phyloP scores from a whole-genome alignment of 2,329 filamentous ascomycete genomes.

The Monosporascus sp. region DNA sequence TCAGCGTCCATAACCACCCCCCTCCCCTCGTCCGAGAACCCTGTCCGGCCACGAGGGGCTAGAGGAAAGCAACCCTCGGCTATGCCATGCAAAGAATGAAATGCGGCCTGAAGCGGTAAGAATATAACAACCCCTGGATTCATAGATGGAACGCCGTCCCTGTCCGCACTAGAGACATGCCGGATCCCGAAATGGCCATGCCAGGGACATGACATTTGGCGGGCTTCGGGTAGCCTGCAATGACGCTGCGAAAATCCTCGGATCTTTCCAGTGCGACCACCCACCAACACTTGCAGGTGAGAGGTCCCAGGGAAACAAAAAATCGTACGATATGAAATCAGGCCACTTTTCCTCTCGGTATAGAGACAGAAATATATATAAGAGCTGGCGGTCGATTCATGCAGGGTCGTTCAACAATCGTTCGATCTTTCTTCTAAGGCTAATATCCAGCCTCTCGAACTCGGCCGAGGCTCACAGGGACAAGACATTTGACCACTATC shows the following conservation, averaged over 20 bases:
- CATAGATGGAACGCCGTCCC: neutral
- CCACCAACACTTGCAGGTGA: neutral
- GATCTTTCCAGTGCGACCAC: no score
- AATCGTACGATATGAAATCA: conserved; percentile 20
- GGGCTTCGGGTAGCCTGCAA: no score
- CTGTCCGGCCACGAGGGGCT: conserved; percentile 3
- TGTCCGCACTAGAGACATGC: neutral
- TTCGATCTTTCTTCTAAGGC: neutral
- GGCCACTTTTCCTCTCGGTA: conserved; percentile 11
- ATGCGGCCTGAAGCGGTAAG: conserved; percentile 7
- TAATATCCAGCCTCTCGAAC: neutral
- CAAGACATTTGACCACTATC: neutral
- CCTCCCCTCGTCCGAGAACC: neutral
- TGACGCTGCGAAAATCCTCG: no score
- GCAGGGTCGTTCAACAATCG: neutral
- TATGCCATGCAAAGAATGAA: no score
- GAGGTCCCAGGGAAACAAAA: conserved; percentile 5
- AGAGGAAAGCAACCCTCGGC: conserved; percentile 6
- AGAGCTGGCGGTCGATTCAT: neutral
- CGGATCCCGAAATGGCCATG: neutral
- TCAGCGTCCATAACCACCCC: neutral
- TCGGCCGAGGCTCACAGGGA: neutral
- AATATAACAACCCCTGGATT: conserved; percentile 5
- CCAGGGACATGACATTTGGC: no score
- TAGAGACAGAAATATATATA: conserved; percentile 7